These are phyloP conservation scores for Tolypocladium pustulatum DNA, from an alignment of 2,329 filamentous ascomycete genomes.

Conservation along the genomic window DNA sequence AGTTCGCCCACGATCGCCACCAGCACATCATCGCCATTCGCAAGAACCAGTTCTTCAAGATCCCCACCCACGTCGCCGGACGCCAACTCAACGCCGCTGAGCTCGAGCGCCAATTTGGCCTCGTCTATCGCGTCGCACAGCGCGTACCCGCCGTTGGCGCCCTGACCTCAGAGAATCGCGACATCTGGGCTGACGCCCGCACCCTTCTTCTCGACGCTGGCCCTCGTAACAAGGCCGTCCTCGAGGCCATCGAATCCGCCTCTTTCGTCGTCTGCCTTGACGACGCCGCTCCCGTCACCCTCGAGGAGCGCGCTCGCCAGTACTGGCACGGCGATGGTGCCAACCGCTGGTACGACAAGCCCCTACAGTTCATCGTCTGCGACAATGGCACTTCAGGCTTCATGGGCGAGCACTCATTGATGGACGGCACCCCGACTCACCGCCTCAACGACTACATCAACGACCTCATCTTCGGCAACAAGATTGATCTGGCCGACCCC, in stretches of 20 bases:
- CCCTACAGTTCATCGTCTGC: slow-evolving; percentile 93
- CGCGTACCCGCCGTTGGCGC: slow-evolving; percentile 66
- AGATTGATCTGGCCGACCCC: slow-evolving; percentile 78
- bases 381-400: slow-evolving; percentile 97
- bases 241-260: slow-evolving; percentile 76
- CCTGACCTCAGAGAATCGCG: slow-evolving; percentile 85
- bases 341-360: slow-evolving; percentile 98
- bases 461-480: slow-evolving; percentile 85
- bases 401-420: slow-evolving; percentile 99
- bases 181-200: slow-evolving; percentile 82
- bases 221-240: slow-evolving; percentile 63
- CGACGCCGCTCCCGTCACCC: slow-evolving; percentile 79
- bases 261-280: slow-evolving; percentile 92
- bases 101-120: slow-evolving; percentile 80
- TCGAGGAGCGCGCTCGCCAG: slow-evolving; percentile 88
- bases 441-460: slow-evolving; percentile 93
- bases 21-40: slow-evolving; percentile 83
- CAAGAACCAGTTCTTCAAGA: slow-evolving; percentile 97
- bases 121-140: slow-evolving; percentile 68
- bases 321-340: slow-evolving; percentile 97
- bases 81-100: slow-evolving; percentile 81
- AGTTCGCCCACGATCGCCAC: slow-evolving; percentile 64
- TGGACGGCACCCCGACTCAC: slow-evolving; percentile 98
- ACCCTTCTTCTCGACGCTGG: slow-evolving; percentile 65
- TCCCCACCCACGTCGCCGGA: slow-evolving; percentile 70